Evolutionary conservation across 2,329 filamentous ascomycete species (phyloP).

Genomic region (Neofusicoccum ribis): DNA sequence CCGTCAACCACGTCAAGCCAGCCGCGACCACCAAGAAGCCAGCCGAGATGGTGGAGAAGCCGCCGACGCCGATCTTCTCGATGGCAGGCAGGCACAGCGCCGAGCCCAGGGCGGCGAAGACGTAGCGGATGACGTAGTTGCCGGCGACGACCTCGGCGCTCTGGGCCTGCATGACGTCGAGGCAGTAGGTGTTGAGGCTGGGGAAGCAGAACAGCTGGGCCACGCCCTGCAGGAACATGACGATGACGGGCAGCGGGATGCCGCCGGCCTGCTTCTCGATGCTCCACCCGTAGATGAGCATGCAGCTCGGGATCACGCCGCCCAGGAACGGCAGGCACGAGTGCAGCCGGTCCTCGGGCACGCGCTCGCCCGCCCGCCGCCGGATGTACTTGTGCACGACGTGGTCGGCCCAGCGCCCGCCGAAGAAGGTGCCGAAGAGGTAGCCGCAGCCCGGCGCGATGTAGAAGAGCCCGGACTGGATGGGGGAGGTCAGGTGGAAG

Average conservation of each 20-base stretch:
- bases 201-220: conserved; percentile 76
- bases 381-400: conserved; percentile 65
- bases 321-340: conserved; percentile 56
- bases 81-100: conserved; percentile 73
- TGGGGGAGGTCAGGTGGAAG: conserved; percentile 65
- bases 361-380: conserved; percentile 56
- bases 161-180: conserved; percentile 75
- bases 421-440: conserved; percentile 66
- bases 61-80: conserved; percentile 74
- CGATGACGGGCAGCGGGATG: conserved; percentile 64
- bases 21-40: conserved; percentile 55
- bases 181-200: conserved; percentile 74
- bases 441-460: conserved; percentile 72
- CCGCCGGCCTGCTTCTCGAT: conserved; percentile 58
- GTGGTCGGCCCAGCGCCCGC: conserved; percentile 70
- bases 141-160: conserved; percentile 75
- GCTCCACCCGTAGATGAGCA: conserved; percentile 70
- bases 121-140: conserved; percentile 76
- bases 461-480: conserved; percentile 72
- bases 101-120: conserved; percentile 70
- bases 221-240: conserved; percentile 73
- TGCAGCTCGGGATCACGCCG: conserved; percentile 59
- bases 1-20: conserved; percentile 49
- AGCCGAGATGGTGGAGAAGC: conserved; percentile 73
- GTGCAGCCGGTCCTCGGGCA: conserved; percentile 69